phyloP scores from a whole-genome alignment of 2,329 filamentous ascomycete genomes.

The Apiospora phragmitis region DNA sequence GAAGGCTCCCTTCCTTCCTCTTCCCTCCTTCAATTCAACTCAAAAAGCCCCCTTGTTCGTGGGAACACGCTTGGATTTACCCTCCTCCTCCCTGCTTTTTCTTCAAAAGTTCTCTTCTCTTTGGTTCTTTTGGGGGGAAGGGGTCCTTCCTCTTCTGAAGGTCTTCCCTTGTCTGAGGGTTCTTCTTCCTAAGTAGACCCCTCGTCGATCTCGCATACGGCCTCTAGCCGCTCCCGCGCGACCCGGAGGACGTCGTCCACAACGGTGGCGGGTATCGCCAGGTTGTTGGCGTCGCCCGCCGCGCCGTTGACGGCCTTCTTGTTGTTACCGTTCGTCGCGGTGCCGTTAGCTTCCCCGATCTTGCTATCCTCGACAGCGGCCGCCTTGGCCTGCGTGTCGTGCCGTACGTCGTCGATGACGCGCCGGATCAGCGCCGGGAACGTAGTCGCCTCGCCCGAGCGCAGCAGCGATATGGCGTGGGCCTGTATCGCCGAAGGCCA shows the following conservation, averaged over 20 bases:
- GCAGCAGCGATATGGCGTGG: slow-evolving; percentile 61
- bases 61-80: background rate
- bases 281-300: slow-evolving; percentile 32
- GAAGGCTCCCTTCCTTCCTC: background rate
- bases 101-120: too few relatives aligned
- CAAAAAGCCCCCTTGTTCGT: background rate
- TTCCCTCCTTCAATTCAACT: background rate
- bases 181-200: slow-evolving; percentile 5
- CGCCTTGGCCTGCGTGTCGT: slow-evolving; percentile 43
- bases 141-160: background rate
- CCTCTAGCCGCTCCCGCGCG: slow-evolving; percentile 59
- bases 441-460: slow-evolving; percentile 58
- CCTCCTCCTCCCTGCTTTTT: background rate
- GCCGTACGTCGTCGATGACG: slow-evolving; percentile 62
- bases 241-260: slow-evolving; percentile 62
- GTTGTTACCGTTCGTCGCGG: slow-evolving; percentile 28
- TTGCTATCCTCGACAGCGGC: slow-evolving; percentile 18
- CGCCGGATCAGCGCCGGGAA: slow-evolving; percentile 62
- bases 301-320: slow-evolving; percentile 19
- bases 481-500: slow-evolving; percentile 62
- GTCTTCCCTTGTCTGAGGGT: background rate
- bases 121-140: too few relatives aligned
- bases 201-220: slow-evolving; percentile 43
- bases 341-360: slow-evolving; percentile 14
- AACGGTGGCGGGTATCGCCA: slow-evolving; percentile 60